Conservation (phyloP, 129 eudicot genomes). For the Lactuca sativa region DNA sequence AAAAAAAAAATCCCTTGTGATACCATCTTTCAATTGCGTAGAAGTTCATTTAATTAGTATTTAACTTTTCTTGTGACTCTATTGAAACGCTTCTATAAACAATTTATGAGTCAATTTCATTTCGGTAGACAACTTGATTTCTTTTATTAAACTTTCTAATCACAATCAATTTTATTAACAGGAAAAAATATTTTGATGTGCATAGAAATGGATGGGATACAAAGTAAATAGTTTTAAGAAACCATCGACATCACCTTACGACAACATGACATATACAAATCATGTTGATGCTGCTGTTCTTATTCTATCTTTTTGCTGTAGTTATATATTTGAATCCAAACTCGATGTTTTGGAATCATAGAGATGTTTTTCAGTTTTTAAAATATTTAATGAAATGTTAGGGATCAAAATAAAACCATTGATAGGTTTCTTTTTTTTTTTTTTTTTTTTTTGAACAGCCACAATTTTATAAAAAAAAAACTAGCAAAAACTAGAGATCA, state of each 20-base stretch:
- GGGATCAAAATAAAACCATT: no score
- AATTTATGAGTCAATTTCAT: constrained; percentile 13
- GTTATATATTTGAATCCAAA: no score
- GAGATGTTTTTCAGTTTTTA: no score
- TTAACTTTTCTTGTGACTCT: constrained; percentile 36
- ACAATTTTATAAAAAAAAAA: no score
- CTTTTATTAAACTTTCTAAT: neutral
- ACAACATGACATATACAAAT: neutral
- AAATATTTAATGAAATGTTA: no score
- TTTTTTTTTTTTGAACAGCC: no score
- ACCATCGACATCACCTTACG: neutral
- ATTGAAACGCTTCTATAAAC: constrained; percentile 25
- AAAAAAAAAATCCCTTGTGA: constrained; percentile 36
- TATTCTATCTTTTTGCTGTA: no score
- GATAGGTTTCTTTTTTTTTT: no score
- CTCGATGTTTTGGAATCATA: no score
- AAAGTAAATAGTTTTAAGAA: neutral
- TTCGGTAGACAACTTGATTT: neutral
- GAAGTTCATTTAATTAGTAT: constrained; percentile 27
- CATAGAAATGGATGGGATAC: neutral
- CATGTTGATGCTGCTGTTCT: no score
- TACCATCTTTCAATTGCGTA: constrained; percentile 40
- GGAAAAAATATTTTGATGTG: neutral
- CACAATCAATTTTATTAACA: neutral
- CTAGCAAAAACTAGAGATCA: no score